These are phyloP conservation scores for Dipteronia dyeriana DNA, from an alignment of 345 rosid species.

Conservation along the genomic window DNA sequence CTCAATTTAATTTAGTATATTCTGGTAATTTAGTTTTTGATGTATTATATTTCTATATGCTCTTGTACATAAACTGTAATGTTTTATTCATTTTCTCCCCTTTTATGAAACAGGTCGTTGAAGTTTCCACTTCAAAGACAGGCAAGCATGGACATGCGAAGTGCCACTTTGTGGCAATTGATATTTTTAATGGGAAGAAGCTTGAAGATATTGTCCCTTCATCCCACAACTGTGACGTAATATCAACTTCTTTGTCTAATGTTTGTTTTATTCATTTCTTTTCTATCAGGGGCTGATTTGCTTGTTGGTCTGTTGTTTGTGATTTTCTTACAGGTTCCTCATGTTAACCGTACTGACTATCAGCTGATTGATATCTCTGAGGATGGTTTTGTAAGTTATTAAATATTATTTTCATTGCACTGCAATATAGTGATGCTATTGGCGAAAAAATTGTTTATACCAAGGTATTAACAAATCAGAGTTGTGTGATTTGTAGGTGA, in stretches of 20 bases:
- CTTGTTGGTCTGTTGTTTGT: slow-evolving; percentile 9
- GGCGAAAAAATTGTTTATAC: neutral
- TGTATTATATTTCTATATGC: slow-evolving; percentile 3
- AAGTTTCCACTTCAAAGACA: slow-evolving; percentile 78
- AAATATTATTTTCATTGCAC: neutral
- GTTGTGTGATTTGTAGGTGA: slow-evolving; percentile 41
- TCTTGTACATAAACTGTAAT: neutral
- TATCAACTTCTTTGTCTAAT: neutral
- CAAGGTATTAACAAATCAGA: slow-evolving; percentile 6
- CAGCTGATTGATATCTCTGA: slow-evolving; percentile 77
- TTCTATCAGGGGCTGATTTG: neutral
- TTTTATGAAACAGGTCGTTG: slow-evolving; percentile 53
- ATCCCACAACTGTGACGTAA: slow-evolving; percentile 77
- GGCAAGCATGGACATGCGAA: slow-evolving; percentile 84
- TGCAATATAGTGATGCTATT: neutral
- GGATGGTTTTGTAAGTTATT: slow-evolving; percentile 73
- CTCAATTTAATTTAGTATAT: neutral
- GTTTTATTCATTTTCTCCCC: neutral
- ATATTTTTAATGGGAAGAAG: slow-evolving; percentile 69
- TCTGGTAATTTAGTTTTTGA: neutral
- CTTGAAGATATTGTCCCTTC: slow-evolving; percentile 79
- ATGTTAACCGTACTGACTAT: slow-evolving; percentile 69
- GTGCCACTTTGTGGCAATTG: slow-evolving; percentile 79
- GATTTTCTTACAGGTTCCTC: slow-evolving; percentile 55
- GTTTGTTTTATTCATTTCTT: neutral